These are phyloP conservation scores for Aegilops bicornis DNA, from an alignment of 176 grass and related monocot genomes.

Conservation along the genomic window DNA sequence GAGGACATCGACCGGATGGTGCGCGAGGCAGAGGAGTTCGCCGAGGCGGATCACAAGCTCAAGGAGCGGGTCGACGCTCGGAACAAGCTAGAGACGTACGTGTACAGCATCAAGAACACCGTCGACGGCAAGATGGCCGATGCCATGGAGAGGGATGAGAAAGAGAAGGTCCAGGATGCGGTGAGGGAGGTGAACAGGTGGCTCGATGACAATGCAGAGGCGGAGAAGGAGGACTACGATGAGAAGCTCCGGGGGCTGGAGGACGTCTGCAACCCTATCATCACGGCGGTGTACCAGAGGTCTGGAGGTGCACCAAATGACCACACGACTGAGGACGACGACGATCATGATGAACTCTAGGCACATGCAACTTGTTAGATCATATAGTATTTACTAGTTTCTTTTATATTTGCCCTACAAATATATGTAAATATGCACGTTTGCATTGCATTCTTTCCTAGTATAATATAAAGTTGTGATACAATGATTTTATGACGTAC, in stretches of 20 bases:
- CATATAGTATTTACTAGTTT: neutral
- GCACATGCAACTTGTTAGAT: neutral
- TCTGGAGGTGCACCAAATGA: neutral
- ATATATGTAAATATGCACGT: neutral
- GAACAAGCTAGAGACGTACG: constrained; percentile 1
- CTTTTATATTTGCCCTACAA: neutral
- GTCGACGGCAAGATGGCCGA: neutral
- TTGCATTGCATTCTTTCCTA: no score
- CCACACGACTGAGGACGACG: neutral
- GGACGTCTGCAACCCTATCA: constrained; percentile 35
- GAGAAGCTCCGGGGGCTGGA: constrained; percentile 45
- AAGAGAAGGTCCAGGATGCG: neutral
- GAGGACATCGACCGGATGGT: constrained; percentile 6
- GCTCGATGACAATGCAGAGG: neutral
- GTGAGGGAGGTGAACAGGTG: neutral
- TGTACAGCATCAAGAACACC: neutral
- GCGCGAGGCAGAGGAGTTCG: constrained; percentile 7
- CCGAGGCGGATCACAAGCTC: neutral
- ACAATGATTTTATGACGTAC: no score
- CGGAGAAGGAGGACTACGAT: neutral
- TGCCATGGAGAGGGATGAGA: neutral
- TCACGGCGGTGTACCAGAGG: constrained; percentile 22
- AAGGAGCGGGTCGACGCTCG: neutral
- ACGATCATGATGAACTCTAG: neutral
- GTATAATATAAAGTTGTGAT: no score